Base-by-base conservation (phyloP, 2,329 filamentous ascomycete genomes). In the Apiospora marii region DNA sequence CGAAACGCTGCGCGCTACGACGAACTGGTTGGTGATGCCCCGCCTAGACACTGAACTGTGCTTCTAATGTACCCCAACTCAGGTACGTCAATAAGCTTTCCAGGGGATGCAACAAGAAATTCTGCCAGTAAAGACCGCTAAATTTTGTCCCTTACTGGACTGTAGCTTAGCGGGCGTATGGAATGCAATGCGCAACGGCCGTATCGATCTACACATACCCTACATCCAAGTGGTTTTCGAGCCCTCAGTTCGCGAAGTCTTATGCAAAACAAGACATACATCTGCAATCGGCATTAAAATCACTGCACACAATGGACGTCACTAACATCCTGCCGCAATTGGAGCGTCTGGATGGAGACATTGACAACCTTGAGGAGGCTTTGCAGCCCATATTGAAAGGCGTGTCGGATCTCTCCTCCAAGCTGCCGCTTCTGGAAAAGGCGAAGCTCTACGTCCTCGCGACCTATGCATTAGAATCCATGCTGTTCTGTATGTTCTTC, bases 371-470 rank as follows among this genome's bases (percentile, higher is more conserved):
- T 67, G 91, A 97, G 80, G 89, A 92, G 48, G 87, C 89, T 4
- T 87, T 98, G 41, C 84, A 89, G 74, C 94, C 96, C n/a, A 85
- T 98, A 7, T 84, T 97, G 37, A 85, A 87, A 48, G 87, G 87
- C 69, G 84, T 98, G 61, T 86, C 90, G 69, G 90, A 92, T 53
- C 89, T 90, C 72, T 91, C 94, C 6, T 92, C 91, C 71, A 94
- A 94, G 80, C 87, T 98, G 41, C 95, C 96, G 1, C 87, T 98
- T n/a, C 88, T 99, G 74, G 96, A 98, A 85, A 95, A 94, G 84
- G 95, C 96, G 10, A 98, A 98, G 84, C 91, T 98, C 73, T 94
- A 97, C 80, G 92, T 96, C n/a, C 87, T 97, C 27, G 88, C 92
- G 70, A 93, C 94, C 24, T 99, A 98, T 82, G 90, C 95, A 0